Evolutionary conservation across 768 basidiomycete genomes (phyloP), one percentile per base, ranked within the genome.

Genomic region (Trametes gibbosa): DNA sequence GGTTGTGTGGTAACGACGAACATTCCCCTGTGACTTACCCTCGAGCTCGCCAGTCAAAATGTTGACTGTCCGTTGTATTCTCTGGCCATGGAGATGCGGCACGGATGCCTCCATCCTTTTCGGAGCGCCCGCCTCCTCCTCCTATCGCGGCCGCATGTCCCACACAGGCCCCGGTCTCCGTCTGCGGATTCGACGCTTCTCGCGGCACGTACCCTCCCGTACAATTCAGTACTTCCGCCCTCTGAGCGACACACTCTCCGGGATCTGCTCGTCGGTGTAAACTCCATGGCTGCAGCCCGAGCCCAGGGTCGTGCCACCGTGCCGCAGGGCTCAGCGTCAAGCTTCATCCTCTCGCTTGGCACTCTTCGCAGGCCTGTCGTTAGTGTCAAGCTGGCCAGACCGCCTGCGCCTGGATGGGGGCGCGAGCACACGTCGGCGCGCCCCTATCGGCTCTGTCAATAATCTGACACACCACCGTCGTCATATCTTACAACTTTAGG

Each of bases 101-200:
- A 29, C 19, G 19, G n/a, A 12, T 23, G 35, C 48, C 55, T 49
- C 55, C 55, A 56, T 42, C 55, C 47, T 17, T 21, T 27, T 56
- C 55, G 55, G 55, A 56, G 55, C 55, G 55, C 55, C 55, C 55
- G 55, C 39, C 12, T 29, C 32, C 9, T 3, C 46, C 23, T 43
- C 47, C 48, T 50, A 40, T 41, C 47, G 27, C 19, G 21, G 24
- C n/a, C 29, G 17, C 29, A 34, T 23, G 2, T 12, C 21, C 5
- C 42, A 19, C 43, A 32, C 29, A 32, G 29, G 29, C 29, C 29
- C 29, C 29, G 29, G 29, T 32, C 5, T 32, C 29, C 29, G 32
- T 3, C 24, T 27, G 13, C 27, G 9, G 5, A 4, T 48, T 49
- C 34, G 21, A 2, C 9, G 1, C 14, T 23, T 9, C 19, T 14